Evolutionary conservation across 495 filamentous ascomycete genomes (phyloP), one percentile per base, ranked within the genome.

Genomic region (Talaromyces liani): DNA sequence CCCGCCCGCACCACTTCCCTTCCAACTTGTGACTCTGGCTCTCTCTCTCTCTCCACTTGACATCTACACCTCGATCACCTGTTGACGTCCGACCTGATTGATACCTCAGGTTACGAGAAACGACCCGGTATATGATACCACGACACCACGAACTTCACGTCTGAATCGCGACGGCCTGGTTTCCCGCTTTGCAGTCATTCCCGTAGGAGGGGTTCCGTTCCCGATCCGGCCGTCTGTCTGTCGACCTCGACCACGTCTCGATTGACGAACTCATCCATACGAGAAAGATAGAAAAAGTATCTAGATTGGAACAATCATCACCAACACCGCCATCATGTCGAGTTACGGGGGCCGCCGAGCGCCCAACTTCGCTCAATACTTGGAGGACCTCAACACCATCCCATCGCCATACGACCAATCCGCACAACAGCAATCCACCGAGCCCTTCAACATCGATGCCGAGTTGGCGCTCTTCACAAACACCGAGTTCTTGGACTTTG

Each of bases 401-500:
- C 85, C 84, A 0, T 84, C 88, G 7, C 79, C 85, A 14, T 83
- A 89, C 68, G 88, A 91, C 63, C 76, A 85, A 57, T 80, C 86
- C 6, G 68, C 83, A 55, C 85, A 80, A 67, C 77, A 78, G 57
- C 76, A 77, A 64, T 70, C 80, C 47, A 73, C 78, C 62, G 85
- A 90, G 34, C 73, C 74, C 51, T 82, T 85, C 76, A 86, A 82
- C 64, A 73, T 85, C 69, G 88, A 89, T 68, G 83, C 88, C 60
- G 91, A 94, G 56, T 82, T 98, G 54, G 90, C 89, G 31, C 80
- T 95, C 66, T 96, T 97, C 82, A 95, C 92, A 64, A 97, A 97
- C 75, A 85, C 91, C 57, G 88, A 94, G 63, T 98, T 97, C 81
- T 91, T 91, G 74, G 92, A 97, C 74, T 93, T 91, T 71, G 93